Base-by-base conservation (phyloP, 176 grass and related monocot species). In the Hordeum marinum region DNA sequence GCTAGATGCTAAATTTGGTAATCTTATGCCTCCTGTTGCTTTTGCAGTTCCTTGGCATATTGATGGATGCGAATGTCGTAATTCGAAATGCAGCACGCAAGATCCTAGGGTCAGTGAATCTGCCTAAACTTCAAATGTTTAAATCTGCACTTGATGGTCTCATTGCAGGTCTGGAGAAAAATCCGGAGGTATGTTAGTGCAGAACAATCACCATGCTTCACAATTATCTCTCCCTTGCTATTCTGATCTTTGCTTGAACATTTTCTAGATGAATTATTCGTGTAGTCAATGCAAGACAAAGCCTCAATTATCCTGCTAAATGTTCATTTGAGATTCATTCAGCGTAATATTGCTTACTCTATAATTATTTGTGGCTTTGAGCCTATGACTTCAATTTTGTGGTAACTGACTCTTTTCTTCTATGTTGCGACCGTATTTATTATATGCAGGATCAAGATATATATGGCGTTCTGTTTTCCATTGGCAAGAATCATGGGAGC, bases 381-480 rank as follows among this genome's bases (percentile, higher is more conserved):
- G 12, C 50, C 62, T 42, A 63, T 73, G 75, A 62, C 42, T 84
- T 63, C 41, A 15, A 2, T 72, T 85, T 76, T 12, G 13, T 13
- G 80, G 45, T 57, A 81, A 55, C 82, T 60, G 60, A 76, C 40
- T 4, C 32, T 64, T 90, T 70, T 76, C 21, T 92, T 76, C 72
- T 72, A 68, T 82, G 20, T 23, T 78, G 60, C 75, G 58, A 84
- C 21, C 74, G 2, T 89, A 11, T 88, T 80, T 70, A 66, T 92
- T 89, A 80, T 76, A 84, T 91, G 88, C 75, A 98, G 84, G 96
- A 98, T 85, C 88, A 92, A 84, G 96, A 90, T 78, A 84, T 94
- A 87, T 96, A 90, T 43, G 70, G 71, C 80, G 76, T 88, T 86
- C 80, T 98, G 78, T 92, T 90, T 89, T 94, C 78, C 81, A 59